Base-by-base conservation (phyloP, 352 stramenopile genomes). In the Pythium brachiatum region DNA sequence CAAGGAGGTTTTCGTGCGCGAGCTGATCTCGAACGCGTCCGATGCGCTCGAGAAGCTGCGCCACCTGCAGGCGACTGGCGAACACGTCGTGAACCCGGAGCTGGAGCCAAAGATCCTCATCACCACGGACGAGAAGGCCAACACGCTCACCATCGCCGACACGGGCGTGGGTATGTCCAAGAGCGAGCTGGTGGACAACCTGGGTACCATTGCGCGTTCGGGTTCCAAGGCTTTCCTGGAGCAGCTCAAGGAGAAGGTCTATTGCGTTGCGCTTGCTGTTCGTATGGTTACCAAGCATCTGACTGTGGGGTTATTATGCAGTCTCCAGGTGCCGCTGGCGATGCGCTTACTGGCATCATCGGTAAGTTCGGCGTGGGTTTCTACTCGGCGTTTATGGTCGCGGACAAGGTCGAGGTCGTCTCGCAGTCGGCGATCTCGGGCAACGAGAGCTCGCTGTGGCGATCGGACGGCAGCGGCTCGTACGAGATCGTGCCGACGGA, bases 311-410 rank as follows among this genome's bases (percentile, higher is more conserved):
- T 34, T 5, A 9, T 34, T 34, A 9, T n/a, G 16, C 31, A 78
- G 64, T 71, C 81, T 8, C 69, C 85, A 11, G 71, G 72, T 2
- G 86, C 88, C 41, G 80, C 79, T 11, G 75, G 81, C 3, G 85
- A 94, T 64, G 89, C 90, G 5, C 70, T 90, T 7, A 79, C 80
- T 3, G 95, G 93, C 47, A 99, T 99, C 64, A 99, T 99, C 65
- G 98, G 98, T 38, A 98, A 99, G 74, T 99, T 99, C 64, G 98
- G 98, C 25, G 98, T 99, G 27, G 98, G 98, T 16, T 99, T 99
- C 70, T 99, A 99, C 81, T 98, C 95, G 6, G 95, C 96, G 16
- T 99, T 99, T 69, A 99, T 99, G 97, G 97, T 99, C 1, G 92
- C 92, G 23, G 91, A 99, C 62, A 91, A 97, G 57, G 96, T 99